phyloP scores from a whole-genome alignment of 768 basidiomycete species.

The Boletus rufocinnamomeus region DNA sequence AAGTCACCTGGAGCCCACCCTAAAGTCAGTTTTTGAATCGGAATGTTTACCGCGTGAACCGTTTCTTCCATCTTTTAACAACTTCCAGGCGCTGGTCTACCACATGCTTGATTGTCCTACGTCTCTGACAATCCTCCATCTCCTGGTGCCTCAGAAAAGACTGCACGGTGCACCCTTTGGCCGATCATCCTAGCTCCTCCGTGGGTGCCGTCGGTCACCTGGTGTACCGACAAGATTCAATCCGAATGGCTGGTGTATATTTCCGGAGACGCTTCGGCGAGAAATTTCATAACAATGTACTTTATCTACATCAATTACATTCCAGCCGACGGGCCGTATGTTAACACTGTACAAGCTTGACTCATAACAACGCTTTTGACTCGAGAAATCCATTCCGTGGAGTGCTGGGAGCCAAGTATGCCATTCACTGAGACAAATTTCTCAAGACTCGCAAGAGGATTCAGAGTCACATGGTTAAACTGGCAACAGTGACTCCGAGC shows the following conservation, averaged over 20 bases:
- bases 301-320: background rate
- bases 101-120: conserved; percentile 55
- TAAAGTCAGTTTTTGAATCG: conserved; percentile 37
- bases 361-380: background rate
- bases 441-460: too few species aligned
- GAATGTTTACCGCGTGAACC: background rate
- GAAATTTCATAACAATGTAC: background rate
- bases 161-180: conserved; percentile 56
- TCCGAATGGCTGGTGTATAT: background rate
- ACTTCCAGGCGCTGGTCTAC: conserved; percentile 52
- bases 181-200: conserved; percentile 47
- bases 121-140: conserved; percentile 51
- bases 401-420: too few species aligned
- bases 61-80: conserved; percentile 63
- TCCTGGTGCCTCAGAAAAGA: conserved; percentile 55
- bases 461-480: background rate
- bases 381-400: background rate
- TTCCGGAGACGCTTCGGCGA: too few species aligned
- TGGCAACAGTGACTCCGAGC: background rate
- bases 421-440: too few species aligned
- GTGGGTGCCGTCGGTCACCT: conserved; percentile 64
- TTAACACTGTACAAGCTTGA: background rate
- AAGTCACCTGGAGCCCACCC: conserved; percentile 41
- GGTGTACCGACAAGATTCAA: conserved; percentile 48
- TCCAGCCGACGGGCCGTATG: background rate